Evolutionary conservation across 768 basidiomycete genomes (phyloP), one percentile per base, ranked within the genome.

Genomic region (Boletus eberwhitei): DNA sequence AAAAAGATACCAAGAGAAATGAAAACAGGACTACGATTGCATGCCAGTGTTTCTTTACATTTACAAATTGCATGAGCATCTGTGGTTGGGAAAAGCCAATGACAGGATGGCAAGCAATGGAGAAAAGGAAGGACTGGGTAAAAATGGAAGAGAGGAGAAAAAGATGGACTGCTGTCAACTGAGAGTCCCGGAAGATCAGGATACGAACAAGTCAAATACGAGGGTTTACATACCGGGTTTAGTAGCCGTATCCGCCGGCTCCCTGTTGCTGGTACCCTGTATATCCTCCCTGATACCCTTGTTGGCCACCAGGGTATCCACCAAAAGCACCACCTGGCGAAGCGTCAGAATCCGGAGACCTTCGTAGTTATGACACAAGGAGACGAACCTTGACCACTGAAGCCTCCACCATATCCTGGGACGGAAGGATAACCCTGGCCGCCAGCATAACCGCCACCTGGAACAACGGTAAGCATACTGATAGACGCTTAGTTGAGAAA

Each of bases 401-500:
- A 64, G 50, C 57, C 57, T 47, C 62, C 65, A 38, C 70, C 64
- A 48, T 69, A 71, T 34, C 64, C 70, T 22, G 42, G 14, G 16
- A 51, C 31, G 17, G 59, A 29, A 34, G 39, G 55, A 48, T 64
- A 65, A 41, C 56, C 62, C 48, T 68, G 69, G 48, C 67, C 69
- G 6, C 69, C 64, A 50, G 64, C 16, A 43, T 68, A 71, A 39
- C 64, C 68, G 19, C 68, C 70, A 14, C 67, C 67, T 54, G 54
- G 56, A 36, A 57, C 52, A 19, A 32, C 41, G 31, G 66, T 62
- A 54, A 71, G 55, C 57, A 52, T 14, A 37, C 36, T 19, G 17
- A 29, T 37, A 21, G 4, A 31, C 12, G 13, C 16, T 32, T 7
- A 16, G 12, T 16, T 8, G 11, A 35, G 21, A 43, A 54, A 47